These are phyloP conservation scores for Camellia granthamiana DNA, from an alignment of 148 eudicot genomes.

Conservation along the genomic window DNA sequence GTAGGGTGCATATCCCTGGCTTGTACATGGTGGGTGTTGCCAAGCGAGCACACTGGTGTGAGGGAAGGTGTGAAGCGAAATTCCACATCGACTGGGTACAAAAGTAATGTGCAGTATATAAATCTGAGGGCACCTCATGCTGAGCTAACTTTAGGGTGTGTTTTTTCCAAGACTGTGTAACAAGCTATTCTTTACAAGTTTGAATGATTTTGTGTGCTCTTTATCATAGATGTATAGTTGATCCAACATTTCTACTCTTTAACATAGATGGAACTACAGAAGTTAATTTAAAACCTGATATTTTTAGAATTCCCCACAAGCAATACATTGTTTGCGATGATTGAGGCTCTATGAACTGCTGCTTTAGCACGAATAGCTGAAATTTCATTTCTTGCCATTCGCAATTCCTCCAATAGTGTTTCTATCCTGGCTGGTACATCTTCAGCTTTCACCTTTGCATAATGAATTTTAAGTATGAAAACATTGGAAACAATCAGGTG, in stretches of 20 bases:
- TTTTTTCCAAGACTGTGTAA: no score
- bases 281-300: constrained; percentile 43
- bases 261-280: background rate
- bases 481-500: background rate
- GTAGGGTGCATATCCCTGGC: no score
- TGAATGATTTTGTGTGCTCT: no score
- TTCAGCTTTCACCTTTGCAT: constrained; percentile 81
- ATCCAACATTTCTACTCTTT: background rate
- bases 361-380: constrained; percentile 80
- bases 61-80: no score
- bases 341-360: constrained; percentile 82
- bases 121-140: no score
- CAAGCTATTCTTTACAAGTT: no score
- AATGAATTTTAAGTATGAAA: background rate
- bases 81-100: no score
- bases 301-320: constrained; percentile 49
- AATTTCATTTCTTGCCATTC: constrained; percentile 72
- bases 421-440: constrained; percentile 79
- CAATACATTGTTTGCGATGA: constrained; percentile 52
- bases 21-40: no score
- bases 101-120: no score
- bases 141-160: no score
- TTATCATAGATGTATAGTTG: no score
- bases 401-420: constrained; percentile 67
- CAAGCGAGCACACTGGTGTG: no score